phyloP scores from a whole-genome alignment of 306 rosid genomes.

The Senna siamea region DNA sequence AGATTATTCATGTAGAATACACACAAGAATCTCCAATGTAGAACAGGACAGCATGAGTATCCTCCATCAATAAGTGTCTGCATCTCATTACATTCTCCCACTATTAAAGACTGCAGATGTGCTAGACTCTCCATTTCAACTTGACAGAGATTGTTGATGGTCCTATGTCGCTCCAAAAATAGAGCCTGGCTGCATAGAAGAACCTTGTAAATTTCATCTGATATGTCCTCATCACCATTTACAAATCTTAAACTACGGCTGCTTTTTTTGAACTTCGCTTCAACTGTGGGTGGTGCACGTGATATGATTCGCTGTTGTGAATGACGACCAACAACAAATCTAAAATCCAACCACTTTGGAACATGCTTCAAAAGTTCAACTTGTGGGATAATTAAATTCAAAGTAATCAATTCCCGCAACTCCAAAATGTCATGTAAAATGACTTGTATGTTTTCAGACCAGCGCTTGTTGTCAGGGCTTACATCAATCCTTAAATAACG shows the following conservation, averaged over 20 bases:
- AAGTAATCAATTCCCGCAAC: not conserved
- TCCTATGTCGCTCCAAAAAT: slow-evolving; percentile 17
- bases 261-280: not conserved
- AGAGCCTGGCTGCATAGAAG: not conserved
- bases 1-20: slow-evolving; percentile 3
- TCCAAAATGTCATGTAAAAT: not conserved
- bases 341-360: not conserved
- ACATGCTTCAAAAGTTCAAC: not conserved
- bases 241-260: not conserved
- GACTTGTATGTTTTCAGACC: not conserved
- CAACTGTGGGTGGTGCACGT: not conserved
- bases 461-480: not conserved
- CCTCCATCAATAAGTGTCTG: not conserved
- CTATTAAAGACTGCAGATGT: not conserved
- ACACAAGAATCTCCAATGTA: too few species aligned
- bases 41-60: not conserved
- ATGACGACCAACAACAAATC: not conserved
- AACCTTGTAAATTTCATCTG: not conserved
- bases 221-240: not conserved
- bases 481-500: not conserved
- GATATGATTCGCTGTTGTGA: slow-evolving; percentile 1
- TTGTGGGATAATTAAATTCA: not conserved
- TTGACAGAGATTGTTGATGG: not conserved
- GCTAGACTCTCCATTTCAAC: not conserved
- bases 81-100: slow-evolving; percentile 24